Conservation (phyloP, 441 rosid species). For the Aleurites moluccanus region DNA sequence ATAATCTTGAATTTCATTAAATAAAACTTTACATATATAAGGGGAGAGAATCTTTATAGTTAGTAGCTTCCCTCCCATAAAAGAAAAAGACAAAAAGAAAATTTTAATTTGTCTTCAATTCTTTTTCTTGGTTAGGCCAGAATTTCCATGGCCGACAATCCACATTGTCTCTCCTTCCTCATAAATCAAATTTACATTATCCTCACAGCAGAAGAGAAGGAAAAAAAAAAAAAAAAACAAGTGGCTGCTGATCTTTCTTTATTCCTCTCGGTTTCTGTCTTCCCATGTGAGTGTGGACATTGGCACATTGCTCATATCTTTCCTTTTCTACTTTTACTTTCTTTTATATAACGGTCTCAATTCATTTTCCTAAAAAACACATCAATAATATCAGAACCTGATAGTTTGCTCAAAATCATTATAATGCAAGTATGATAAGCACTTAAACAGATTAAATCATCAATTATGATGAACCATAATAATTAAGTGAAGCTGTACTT, state of each 20-base stretch:
- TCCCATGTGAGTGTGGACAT: conserved; percentile 30
- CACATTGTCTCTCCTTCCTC: conserved; percentile 15
- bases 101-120: conserved; percentile 8
- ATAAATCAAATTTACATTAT: conserved; percentile 35
- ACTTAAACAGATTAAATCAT: not conserved
- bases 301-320: conserved; percentile 20
- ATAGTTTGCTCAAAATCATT: not conserved
- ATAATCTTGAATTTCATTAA: conserved; percentile 20
- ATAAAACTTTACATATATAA: conserved; percentile 33
- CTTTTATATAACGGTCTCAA: conserved; percentile 21
- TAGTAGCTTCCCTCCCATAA: conserved; percentile 25
- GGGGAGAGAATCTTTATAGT: conserved; percentile 33
- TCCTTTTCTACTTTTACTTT: not conserved
- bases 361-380: conserved; percentile 51
- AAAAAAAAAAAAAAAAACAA: conserved; percentile 42
- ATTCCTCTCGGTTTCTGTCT: conserved; percentile 29
- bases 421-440: not conserved
- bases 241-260: conserved; percentile 32
- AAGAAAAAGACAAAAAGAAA: conserved; percentile 24
- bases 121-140: conserved; percentile 6
- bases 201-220: conserved; percentile 27
- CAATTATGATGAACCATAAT: not conserved
- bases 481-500: conserved; percentile 18
- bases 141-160: conserved; percentile 25
- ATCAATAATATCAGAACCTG: conserved; percentile 19